These are phyloP conservation scores for Ogataea angusta DNA, from an alignment of 805 yeast genomes.

Conservation along the genomic window DNA sequence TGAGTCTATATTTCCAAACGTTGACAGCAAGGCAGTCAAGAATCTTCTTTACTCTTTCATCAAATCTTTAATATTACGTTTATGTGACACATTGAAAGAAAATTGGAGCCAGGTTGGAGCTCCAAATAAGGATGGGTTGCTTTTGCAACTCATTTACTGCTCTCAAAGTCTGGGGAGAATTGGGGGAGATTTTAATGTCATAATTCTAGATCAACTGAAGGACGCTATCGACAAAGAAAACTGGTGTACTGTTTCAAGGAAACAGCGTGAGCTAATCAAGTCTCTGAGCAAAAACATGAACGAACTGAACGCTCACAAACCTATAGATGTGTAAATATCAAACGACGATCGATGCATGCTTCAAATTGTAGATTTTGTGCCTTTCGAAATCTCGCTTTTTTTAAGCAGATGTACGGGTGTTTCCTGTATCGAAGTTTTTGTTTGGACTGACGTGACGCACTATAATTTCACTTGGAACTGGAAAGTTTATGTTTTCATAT, in stretches of 20 bases:
- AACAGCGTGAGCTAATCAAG: constrained; percentile 39
- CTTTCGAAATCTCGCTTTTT: background rate
- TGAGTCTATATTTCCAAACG: constrained; percentile 55
- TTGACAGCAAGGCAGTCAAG: constrained; percentile 25
- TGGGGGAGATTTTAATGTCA: constrained; percentile 64
- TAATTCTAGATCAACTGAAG: constrained; percentile 41
- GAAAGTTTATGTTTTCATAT: constrained; percentile 6
- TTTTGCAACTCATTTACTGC: constrained; percentile 82
- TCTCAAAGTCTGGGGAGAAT: constrained; percentile 78
- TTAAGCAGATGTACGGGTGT: constrained; percentile 4
- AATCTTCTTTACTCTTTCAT: constrained; percentile 38
- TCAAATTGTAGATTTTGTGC: background rate
- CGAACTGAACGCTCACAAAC: background rate
- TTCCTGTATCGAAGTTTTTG: constrained; percentile 4
- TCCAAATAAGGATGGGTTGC: constrained; percentile 57
- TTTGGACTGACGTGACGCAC: constrained; percentile 1
- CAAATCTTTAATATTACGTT: constrained; percentile 30
- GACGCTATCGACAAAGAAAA: constrained; percentile 35
- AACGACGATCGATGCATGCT: background rate
- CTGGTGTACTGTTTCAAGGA: constrained; percentile 42
- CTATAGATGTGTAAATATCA: background rate
- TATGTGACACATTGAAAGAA: constrained; percentile 30
- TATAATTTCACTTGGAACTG: constrained; percentile 6
- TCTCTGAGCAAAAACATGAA: constrained; percentile 19
- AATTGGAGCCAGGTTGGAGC: constrained; percentile 36